Evolutionary conservation across 2,329 filamentous ascomycete species (phyloP).

Genomic region (Clonostachys rosea): DNA sequence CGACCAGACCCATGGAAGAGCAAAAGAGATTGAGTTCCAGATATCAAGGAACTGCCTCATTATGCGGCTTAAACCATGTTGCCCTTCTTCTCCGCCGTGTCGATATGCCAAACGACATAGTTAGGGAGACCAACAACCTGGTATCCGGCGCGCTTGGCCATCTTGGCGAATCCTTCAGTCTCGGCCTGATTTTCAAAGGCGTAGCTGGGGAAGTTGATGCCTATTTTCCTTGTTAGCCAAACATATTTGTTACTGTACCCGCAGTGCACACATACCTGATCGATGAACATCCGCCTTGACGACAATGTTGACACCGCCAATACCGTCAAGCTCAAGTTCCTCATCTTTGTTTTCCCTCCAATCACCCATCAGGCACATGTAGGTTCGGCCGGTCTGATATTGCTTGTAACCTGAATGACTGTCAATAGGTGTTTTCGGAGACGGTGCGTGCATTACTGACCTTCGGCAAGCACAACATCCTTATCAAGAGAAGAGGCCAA

Average conservation of each 20-base stretch:
- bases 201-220: conserved; percentile 96
- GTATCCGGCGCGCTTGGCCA: conserved; percentile 95
- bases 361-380: conserved; percentile 90
- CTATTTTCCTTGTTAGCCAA: conserved; percentile 33
- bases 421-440: neutral
- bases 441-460: conserved; percentile 34
- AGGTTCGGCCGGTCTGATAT: conserved; percentile 82
- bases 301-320: conserved; percentile 94
- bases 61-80: conserved; percentile 41
- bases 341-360: conserved; percentile 89
- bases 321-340: conserved; percentile 88
- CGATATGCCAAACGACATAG: conserved; percentile 98
- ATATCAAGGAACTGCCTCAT: conserved; percentile 17
- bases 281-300: conserved; percentile 98
- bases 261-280: conserved; percentile 56
- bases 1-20: neutral
- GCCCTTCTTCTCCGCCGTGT: conserved; percentile 90
- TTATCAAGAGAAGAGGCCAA: conserved; percentile 71
- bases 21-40: neutral
- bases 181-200: conserved; percentile 98
- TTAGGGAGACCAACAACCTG: conserved; percentile 90
- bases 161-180: conserved; percentile 97
- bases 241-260: no score
- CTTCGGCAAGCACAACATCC: conserved; percentile 84
- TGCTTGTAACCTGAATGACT: conserved; percentile 74